phyloP scores from a whole-genome alignment of 129 eudicot genomes.

The Kitagawia praeruptora region DNA sequence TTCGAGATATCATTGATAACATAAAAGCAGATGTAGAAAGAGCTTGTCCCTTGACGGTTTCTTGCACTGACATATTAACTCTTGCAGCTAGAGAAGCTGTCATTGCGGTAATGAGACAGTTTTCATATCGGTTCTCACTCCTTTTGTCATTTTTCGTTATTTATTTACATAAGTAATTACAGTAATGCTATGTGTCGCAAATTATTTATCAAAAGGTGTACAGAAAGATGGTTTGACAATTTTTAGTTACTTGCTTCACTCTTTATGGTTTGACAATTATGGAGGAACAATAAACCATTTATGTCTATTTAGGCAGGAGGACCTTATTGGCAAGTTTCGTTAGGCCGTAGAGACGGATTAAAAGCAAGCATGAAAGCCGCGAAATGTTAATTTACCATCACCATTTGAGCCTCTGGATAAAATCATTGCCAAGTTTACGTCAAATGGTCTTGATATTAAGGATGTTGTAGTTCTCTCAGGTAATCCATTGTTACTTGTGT shows the following conservation, averaged over 20 bases:
- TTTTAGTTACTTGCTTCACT: too few relatives aligned
- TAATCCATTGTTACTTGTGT: constrained; percentile 4
- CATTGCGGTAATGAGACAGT: constrained; percentile 25
- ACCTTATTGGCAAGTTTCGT: constrained; percentile 53
- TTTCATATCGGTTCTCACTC: too few relatives aligned
- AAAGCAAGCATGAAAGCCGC: constrained; percentile 63
- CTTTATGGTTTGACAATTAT: too few relatives aligned
- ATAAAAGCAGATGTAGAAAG: constrained; percentile 64
- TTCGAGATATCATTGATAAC: constrained; percentile 48
- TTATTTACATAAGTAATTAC: too few relatives aligned
- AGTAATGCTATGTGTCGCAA: too few relatives aligned
- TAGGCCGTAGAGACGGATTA: constrained; percentile 73
- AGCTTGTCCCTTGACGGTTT: constrained; percentile 56
- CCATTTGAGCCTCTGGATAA: constrained; percentile 67
- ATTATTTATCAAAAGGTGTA: too few relatives aligned
- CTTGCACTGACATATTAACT: constrained; percentile 68
- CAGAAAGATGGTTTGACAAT: too few relatives aligned
- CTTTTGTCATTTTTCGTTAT: too few relatives aligned
- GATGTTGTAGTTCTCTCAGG: constrained; percentile 90
- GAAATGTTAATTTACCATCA: constrained; percentile 59
- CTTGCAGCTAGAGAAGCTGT: constrained; percentile 84
- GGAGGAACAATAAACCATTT: too few relatives aligned
- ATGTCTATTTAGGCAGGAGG: constrained; percentile 57
- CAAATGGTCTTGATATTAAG: constrained; percentile 59
- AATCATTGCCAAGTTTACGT: constrained; percentile 61